A percentile compares a stretch with the other conserved stretches of the same genome.
These are phyloP conservation scores for Ogataea nakhonphanomensis DNA, from an alignment of 805 yeast genomes.

Conservation along the genomic window DNA sequence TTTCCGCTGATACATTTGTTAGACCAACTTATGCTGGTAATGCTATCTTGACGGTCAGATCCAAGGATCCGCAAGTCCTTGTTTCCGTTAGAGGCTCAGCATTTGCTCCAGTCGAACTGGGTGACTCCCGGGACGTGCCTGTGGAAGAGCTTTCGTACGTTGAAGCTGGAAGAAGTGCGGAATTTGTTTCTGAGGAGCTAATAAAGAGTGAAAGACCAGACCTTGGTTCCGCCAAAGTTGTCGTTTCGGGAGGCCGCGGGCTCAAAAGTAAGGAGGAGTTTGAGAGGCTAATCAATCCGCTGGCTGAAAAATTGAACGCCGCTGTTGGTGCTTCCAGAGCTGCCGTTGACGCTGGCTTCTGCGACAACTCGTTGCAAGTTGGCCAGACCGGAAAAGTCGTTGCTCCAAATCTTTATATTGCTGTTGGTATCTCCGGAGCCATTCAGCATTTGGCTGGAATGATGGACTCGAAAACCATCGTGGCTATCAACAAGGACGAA, in stretches of 20 bases:
- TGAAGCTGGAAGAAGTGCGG: conserved; percentile 39
- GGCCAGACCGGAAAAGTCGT: conserved; percentile 98
- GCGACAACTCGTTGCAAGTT: conserved; percentile 93
- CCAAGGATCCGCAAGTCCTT: conserved; percentile 61
- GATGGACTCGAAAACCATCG: conserved; percentile 93
- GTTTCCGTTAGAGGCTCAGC: conserved; percentile 85
- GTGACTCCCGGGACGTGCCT: conserved; percentile 35
- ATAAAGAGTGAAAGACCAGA: conserved; percentile 86
- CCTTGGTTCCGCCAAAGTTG: conserved; percentile 73
- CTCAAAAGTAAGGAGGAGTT: conserved; percentile 86
- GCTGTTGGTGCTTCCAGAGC: conserved; percentile 98
- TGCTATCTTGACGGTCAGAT: conserved; percentile 76
- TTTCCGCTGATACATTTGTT: conserved; percentile 66
- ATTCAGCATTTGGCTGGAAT: conserved; percentile 98
- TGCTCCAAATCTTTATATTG: conserved; percentile 92
- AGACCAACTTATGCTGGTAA: conserved; percentile 98
- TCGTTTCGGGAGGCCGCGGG: conserved; percentile 94
- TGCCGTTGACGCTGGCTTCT: conserved; percentile 93
- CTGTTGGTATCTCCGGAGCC: conserved; percentile 95
- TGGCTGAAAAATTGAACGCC: conserved; percentile 80
- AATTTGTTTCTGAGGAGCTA: conserved; percentile 75
- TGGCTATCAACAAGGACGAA: conserved; percentile 90
- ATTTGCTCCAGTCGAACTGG: conserved; percentile 45
- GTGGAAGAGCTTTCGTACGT: conserved; percentile 46
- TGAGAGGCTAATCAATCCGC: conserved; percentile 70